phyloP scores from a whole-genome alignment of 2,329 filamentous ascomycete genomes.

The Penicillium crustosum region DNA sequence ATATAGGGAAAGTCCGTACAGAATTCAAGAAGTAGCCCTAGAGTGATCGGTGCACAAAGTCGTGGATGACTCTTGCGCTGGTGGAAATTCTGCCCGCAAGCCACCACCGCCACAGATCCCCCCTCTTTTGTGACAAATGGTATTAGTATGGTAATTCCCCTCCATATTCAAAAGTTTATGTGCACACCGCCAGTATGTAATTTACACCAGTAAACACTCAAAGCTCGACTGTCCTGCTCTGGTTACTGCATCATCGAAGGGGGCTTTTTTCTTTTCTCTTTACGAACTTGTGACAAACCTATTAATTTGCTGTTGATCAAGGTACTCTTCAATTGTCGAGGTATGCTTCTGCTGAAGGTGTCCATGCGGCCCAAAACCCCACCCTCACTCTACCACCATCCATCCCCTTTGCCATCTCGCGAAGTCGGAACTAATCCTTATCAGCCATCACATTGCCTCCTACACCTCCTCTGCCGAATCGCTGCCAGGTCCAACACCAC shows the following conservation, averaged over 20 bases:
- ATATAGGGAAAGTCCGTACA: conserved; percentile 4
- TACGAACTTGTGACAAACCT: conserved; percentile 5
- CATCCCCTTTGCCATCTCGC: conserved; percentile 30
- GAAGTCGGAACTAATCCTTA: conserved; percentile 19
- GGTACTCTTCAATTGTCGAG: conserved; percentile 12
- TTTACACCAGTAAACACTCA: conserved; percentile 14
- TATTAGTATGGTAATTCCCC: conserved; percentile 21
- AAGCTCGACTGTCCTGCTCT: conserved; percentile 8
- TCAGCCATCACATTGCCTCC: conserved; percentile 6
- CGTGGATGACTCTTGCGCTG: conserved; percentile 24
- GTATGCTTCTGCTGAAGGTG: conserved; percentile 31
- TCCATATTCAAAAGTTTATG: background rate
- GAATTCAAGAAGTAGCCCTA: conserved; percentile 6
- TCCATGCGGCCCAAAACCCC: conserved; percentile 39
- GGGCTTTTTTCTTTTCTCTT: conserved; percentile 1
- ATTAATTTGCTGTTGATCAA: conserved; percentile 18
- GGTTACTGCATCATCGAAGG: conserved; percentile 20
- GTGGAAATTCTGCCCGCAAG: conserved; percentile 29
- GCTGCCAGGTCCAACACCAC: conserved; percentile 21
- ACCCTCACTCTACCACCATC: conserved; percentile 29
- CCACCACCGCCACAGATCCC: conserved; percentile 36
- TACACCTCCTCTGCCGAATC: conserved; percentile 3
- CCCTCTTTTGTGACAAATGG: conserved; percentile 25
- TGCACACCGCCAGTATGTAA: conserved; percentile 23
- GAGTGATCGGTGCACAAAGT: conserved; percentile 11